Evolutionary conservation across 352 stramenopile genomes (phyloP).

Genomic region (Phytophthora sansomeana): DNA sequence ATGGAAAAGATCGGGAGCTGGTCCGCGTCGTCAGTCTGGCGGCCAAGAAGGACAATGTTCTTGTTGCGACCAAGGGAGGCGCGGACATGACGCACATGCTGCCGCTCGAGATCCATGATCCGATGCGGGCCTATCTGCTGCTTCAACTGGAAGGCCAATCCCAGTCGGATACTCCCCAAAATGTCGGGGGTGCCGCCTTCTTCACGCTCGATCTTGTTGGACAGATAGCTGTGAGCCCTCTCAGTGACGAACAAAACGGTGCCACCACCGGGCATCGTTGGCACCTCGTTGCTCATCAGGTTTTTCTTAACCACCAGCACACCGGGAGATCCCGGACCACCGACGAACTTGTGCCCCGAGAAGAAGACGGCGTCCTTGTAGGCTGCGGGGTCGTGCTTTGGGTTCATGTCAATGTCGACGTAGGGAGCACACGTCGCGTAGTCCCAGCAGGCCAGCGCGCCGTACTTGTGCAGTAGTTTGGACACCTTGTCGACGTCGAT

Average conservation of each 20-base stretch:
- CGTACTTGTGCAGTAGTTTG: conserved; percentile 90
- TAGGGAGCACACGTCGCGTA: conserved; percentile 96
- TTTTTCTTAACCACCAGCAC: conserved; percentile 97
- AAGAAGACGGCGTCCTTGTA: conserved; percentile 97
- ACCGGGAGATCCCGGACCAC: conserved; percentile 91
- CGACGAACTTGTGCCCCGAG: conserved; percentile 97
- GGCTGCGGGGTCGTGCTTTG: conserved; percentile 41
- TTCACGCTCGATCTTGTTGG: conserved; percentile 88
- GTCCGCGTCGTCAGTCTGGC: conserved; percentile 43
- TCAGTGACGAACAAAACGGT: conserved; percentile 70
- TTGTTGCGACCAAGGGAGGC: conserved; percentile 54
- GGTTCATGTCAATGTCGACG: conserved; percentile 97
- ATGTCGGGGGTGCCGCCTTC: conserved; percentile 97
- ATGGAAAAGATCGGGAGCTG: conserved; percentile 97
- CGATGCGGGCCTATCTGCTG: conserved; percentile 51
- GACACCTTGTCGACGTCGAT: conserved; percentile 92
- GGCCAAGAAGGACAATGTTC: conserved; percentile 92
- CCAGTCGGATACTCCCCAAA: conserved; percentile 92
- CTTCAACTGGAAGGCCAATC: conserved; percentile 94
- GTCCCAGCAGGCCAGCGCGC: conserved; percentile 95
- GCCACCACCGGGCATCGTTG: conserved; percentile 56
- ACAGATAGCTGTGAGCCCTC: conserved; percentile 66
- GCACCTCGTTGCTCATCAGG: conserved; percentile 65
- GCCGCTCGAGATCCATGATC: conserved; percentile 66
- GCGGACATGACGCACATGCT: conserved; percentile 47